These are phyloP conservation scores for Brassica incana DNA, from an alignment of 345 rosid species.

Conservation along the genomic window DNA sequence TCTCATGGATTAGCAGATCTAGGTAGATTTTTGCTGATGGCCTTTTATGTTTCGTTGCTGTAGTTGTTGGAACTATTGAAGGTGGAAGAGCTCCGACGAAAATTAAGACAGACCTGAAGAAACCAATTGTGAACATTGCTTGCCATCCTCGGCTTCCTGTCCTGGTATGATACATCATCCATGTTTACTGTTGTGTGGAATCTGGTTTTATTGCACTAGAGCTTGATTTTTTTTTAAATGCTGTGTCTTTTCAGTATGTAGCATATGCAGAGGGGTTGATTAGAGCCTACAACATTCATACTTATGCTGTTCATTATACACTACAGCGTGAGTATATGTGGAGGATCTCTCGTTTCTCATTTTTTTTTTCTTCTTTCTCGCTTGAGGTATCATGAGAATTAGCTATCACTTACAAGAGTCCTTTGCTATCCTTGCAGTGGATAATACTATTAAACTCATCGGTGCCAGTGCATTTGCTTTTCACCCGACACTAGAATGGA, in stretches of 20 bases:
- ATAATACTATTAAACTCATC: constrained; percentile 85
- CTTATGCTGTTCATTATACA: constrained; percentile 90
- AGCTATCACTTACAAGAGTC: background rate
- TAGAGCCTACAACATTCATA: constrained; percentile 92
- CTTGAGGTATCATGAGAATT: constrained; percentile 18
- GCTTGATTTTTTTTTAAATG: constrained; percentile 2
- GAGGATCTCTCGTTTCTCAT: constrained; percentile 2
- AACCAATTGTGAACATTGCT: constrained; percentile 88
- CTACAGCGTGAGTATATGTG: constrained; percentile 68
- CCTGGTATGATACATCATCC: constrained; percentile 51
- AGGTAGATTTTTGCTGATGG: background rate
- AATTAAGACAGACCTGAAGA: constrained; percentile 95
- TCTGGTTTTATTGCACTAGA: constrained; percentile 1
- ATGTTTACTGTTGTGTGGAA: background rate
- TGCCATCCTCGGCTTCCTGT: constrained; percentile 99
- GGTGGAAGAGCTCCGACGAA: constrained; percentile 94
- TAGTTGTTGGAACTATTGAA: constrained; percentile 98
- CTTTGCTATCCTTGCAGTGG: constrained; percentile 57
- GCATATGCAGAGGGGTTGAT: constrained; percentile 98
- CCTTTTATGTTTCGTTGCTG: constrained; percentile 2
- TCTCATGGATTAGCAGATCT: background rate
- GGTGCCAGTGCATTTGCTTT: constrained; percentile 97
- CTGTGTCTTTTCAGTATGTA: constrained; percentile 66
- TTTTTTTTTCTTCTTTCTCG: background rate
- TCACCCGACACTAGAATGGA: constrained; percentile 94